Conservation (phyloP, 306 rosid genomes). For the Rosa lucieae region DNA sequence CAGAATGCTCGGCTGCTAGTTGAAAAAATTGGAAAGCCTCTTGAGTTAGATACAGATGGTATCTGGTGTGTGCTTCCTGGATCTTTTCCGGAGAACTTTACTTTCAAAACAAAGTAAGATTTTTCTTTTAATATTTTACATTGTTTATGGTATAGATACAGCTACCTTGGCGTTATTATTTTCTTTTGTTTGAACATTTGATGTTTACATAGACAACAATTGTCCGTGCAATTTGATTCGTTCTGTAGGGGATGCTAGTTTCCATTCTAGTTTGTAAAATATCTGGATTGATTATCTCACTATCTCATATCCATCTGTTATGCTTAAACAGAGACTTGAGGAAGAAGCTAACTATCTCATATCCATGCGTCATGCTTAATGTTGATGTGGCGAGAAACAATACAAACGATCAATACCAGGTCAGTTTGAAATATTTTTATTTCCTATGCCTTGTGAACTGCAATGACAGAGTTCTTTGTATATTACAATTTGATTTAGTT, state of each 20-base stretch:
- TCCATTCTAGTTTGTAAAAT: constrained; percentile 16
- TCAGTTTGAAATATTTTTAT: constrained; percentile 40
- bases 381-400: constrained; percentile 97
- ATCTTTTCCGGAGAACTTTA: constrained; percentile 95
- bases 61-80: constrained; percentile 99
- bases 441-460: constrained; percentile 12
- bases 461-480: constrained; percentile 13
- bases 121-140: constrained; percentile 18
- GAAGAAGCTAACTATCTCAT: constrained; percentile 92
- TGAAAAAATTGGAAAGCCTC: constrained; percentile 97
- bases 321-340: constrained; percentile 61
- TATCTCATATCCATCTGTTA: constrained; percentile 28
- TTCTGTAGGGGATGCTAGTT: neutral
- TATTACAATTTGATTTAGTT: constrained; percentile 26
- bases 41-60: constrained; percentile 97
- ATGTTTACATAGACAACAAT: neutral
- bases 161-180: constrained; percentile 5
- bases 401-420: constrained; percentile 99
- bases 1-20: constrained; percentile 94
- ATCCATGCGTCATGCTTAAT: constrained; percentile 99
- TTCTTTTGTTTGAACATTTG: neutral
- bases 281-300: constrained; percentile 24
- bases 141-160: neutral
- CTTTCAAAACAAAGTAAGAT: constrained; percentile 82
- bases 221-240: neutral